phyloP scores from a whole-genome alignment of 495 filamentous ascomycete species.

The Penicillium ochrochloron region DNA sequence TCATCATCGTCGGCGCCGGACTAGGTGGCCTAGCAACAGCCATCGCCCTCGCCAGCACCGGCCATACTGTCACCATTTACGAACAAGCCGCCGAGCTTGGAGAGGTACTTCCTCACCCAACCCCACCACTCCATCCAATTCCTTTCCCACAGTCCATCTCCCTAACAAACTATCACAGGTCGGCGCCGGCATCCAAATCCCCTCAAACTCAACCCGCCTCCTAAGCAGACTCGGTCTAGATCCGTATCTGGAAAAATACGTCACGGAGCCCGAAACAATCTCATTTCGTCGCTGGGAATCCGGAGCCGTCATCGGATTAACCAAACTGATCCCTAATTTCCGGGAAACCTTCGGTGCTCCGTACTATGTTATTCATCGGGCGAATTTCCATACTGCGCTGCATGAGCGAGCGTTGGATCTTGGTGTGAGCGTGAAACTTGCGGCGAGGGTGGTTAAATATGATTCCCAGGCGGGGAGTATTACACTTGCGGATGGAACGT shows the following conservation, averaged over 20 bases:
- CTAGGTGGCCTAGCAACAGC: conserved; percentile 51
- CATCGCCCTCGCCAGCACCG: conserved; percentile 48
- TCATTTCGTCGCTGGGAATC: conserved; percentile 49
- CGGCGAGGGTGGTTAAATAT: conserved; percentile 30
- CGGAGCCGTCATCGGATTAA: conserved; percentile 43
- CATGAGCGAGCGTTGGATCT: conserved; percentile 36
- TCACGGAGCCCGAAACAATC: conserved; percentile 43
- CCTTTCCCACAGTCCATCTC: background rate
- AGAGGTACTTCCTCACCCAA: conserved; percentile 22
- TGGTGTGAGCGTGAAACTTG: conserved; percentile 36
- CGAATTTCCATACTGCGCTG: conserved; percentile 45
- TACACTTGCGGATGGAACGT: conserved; percentile 20
- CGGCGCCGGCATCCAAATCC: conserved; percentile 63
- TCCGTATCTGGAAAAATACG: conserved; percentile 34
- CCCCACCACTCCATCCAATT: too few species aligned
- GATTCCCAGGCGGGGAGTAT: conserved; percentile 27
- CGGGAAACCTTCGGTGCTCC: conserved; percentile 36
- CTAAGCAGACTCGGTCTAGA: conserved; percentile 46
- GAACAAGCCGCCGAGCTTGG: conserved; percentile 49
- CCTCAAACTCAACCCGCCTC: conserved; percentile 56
- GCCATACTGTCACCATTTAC: conserved; percentile 52
- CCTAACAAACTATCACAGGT: conserved; percentile 39
- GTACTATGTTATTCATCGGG: conserved; percentile 52
- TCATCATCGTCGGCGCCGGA: conserved; percentile 45
- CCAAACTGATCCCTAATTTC: conserved; percentile 44